Percentiles rank a stretch among this genome's conserved stretches.
Conservation (phyloP, 108 stramenopile genomes). For the Pseudonitzschia delicatissima region DNA sequence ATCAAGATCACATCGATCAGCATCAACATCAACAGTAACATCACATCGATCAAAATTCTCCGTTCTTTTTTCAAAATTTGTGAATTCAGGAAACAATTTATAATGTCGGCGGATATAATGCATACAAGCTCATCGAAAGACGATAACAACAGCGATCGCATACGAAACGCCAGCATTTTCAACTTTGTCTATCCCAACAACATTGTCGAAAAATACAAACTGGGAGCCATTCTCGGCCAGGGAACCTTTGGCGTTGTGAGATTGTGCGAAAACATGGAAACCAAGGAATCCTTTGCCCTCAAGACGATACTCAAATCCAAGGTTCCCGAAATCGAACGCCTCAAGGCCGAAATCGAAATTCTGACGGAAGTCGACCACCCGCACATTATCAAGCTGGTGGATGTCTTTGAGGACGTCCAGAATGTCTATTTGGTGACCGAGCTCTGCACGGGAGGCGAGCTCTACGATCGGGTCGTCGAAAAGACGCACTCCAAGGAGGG, state of each 20-base stretch:
- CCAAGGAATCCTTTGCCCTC: slow-evolving; percentile 31
- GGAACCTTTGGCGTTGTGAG: slow-evolving; percentile 29
- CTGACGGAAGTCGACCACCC: slow-evolving; percentile 61
- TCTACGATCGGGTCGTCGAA: slow-evolving; percentile 71
- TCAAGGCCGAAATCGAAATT: slow-evolving; percentile 41
- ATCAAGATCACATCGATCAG: no score
- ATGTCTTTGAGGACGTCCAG: slow-evolving; percentile 67
- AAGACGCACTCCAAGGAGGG: slow-evolving; percentile 24
- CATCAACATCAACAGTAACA: no score
- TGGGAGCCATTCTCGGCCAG: slow-evolving; percentile 17
- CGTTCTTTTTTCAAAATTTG: no score
- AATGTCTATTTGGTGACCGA: slow-evolving; percentile 78
- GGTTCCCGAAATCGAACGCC: slow-evolving; percentile 18
- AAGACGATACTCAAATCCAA: slow-evolving; percentile 46
- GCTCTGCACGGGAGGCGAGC: slow-evolving; percentile 76
- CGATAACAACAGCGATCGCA: not conserved
- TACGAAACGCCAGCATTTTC: slow-evolving; percentile 11
- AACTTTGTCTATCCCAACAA: slow-evolving; percentile 3
- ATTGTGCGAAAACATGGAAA: slow-evolving; percentile 8
- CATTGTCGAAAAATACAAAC: slow-evolving; percentile 11
- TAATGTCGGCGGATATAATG: no score
- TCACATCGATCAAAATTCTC: no score
- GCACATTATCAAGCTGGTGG: slow-evolving; percentile 69
- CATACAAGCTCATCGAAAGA: no score
- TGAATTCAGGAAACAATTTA: no score